Percentiles rank a stretch among this genome's conserved stretches.
These are phyloP conservation scores for Neurospora pannonica DNA, from an alignment of 495 filamentous ascomycete species.

Conservation along the genomic window DNA sequence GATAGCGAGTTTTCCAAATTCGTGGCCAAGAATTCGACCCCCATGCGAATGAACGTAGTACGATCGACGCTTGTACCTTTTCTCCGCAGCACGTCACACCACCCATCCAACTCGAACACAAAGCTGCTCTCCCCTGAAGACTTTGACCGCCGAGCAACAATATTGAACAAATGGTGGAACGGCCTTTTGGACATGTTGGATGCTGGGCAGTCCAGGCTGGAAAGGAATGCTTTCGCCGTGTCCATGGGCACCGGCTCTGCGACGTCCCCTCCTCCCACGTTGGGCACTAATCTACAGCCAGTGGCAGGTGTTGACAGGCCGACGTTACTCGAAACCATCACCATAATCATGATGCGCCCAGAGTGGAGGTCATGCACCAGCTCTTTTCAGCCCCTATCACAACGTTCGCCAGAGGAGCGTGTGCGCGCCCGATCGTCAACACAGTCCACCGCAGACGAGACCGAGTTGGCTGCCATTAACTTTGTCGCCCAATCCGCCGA, in stretches of 20 bases:
- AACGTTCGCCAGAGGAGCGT: conserved; percentile 35
- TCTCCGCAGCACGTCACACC: conserved; percentile 58
- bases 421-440: conserved; percentile 25
- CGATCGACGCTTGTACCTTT: conserved; percentile 77
- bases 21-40: conserved; percentile 58
- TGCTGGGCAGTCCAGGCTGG: conserved; percentile 35
- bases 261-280: conserved; percentile 50
- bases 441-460: conserved; percentile 45
- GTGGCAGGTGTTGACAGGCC: conserved; percentile 47
- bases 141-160: conserved; percentile 70
- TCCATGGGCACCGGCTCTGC: conserved; percentile 23
- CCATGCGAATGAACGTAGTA: conserved; percentile 72
- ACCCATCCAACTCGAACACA: conserved; percentile 55
- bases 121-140: conserved; percentile 59
- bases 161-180: conserved; percentile 94
- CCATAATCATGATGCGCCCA: conserved; percentile 77
- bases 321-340: conserved; percentile 76
- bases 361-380: conserved; percentile 79
- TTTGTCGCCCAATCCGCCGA: conserved; percentile 83
- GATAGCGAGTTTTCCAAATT: conserved; percentile 83
- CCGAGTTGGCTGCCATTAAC: conserved; percentile 42
- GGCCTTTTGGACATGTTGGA: conserved; percentile 81
- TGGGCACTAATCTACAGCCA: conserved; percentile 14
- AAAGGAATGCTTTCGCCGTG: conserved; percentile 41
- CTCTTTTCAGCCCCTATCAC: conserved; percentile 48